Base-by-base conservation (phyloP, 164 flowering plant species). In the Amborella trichopoda region DNA sequence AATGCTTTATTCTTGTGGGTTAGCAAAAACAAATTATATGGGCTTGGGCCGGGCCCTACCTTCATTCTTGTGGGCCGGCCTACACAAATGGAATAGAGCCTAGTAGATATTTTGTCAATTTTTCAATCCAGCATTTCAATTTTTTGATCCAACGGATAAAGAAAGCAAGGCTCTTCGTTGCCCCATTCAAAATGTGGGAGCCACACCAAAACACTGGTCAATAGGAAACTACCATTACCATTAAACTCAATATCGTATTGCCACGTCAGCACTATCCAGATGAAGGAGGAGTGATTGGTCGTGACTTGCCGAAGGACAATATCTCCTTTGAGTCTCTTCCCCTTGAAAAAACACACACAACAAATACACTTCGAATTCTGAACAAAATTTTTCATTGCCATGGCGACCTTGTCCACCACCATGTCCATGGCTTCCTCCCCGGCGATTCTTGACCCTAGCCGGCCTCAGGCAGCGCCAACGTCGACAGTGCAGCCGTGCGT, bases 401-500 rank as follows among this genome's bases (percentile, higher is more conserved):
- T 5, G 30, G 43, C 26, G 60, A 28, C 30, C 22, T 51, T 41
- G 18, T 26, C 34, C 17, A 52, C 47, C 41, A 38, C 46, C 34
- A 43, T 50, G 55, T 59, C 41, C 38, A 48, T 55, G 59, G 59
- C 59, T 6, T 26, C 63, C n/a, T 51, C 68, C 16, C 65, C 83
- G 49, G 73, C 73, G 42, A 30, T 77, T 14, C 67, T 76, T 13
- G 25, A 77, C 33, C 60, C 86, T 37, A 64, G 72, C 46, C 78
- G 72, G 3, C 83, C 71, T 40, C 46, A 49, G 4, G 19, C 73
- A 0, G 59, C 65, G 1, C 59, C 75, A 1, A 59, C 86, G 0
- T 21, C n/a, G n/a, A n/a, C n/a, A n/a, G n/a, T n/a, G n/a, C 59
- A 79, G 1, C 80, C 66, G 48, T 75, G 80, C 48, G 69, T 76